These are phyloP conservation scores for Daldinia sp. DNA, from an alignment of 2,329 filamentous ascomycete species.

Conservation along the genomic window DNA sequence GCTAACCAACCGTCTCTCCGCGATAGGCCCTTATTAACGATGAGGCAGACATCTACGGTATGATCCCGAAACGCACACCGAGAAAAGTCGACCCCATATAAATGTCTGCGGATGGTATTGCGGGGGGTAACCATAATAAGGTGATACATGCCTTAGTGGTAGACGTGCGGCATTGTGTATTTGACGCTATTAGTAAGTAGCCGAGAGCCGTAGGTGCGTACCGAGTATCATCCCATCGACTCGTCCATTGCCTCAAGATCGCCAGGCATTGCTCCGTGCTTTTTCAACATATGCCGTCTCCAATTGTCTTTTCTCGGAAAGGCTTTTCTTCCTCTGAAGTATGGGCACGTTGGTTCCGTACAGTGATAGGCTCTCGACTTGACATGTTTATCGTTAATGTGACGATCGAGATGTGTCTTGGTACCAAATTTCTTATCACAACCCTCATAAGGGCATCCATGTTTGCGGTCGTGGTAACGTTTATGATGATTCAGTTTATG, in stretches of 20 bases:
- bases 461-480: conserved; percentile 66
- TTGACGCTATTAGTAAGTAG: background rate
- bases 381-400: conserved; percentile 68
- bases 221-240: conserved; percentile 31
- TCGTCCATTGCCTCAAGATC: conserved; percentile 43
- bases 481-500: conserved; percentile 70
- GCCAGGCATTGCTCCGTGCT: conserved; percentile 51
- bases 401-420: conserved; percentile 68
- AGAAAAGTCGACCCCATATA: background rate
- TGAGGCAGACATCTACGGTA: background rate
- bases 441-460: conserved; percentile 53
- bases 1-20: too few species aligned
- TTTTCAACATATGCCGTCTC: conserved; percentile 69
- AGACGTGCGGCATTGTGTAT: background rate
- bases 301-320: conserved; percentile 71
- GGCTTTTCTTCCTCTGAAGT: conserved; percentile 66
- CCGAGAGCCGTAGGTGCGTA: background rate
- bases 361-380: conserved; percentile 69
- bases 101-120: background rate
- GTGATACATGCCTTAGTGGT: background rate
- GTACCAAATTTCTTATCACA: conserved; percentile 68
- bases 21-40: too few species aligned
- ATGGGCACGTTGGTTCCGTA: conserved; percentile 61
- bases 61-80: background rate
- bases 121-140: background rate